These are phyloP conservation scores for Penstemon newberryi DNA, from an alignment of 257 asterid species.

Conservation along the genomic window DNA sequence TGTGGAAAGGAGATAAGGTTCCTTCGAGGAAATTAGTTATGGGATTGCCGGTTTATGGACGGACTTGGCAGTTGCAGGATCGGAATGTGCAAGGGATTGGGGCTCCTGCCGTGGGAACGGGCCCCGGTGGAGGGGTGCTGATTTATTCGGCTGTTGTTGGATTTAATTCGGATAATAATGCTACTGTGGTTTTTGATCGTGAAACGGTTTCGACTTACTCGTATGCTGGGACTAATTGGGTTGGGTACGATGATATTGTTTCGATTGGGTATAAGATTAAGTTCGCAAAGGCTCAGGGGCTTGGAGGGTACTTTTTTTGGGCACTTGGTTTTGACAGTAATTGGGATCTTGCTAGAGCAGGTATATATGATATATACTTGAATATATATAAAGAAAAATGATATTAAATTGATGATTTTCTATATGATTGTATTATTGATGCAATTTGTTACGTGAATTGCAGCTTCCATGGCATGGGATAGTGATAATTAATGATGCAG, in stretches of 20 bases:
- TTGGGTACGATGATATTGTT: constrained; percentile 55
- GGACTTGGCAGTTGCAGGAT: constrained; percentile 63
- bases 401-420: not conserved
- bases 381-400: not conserved
- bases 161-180: constrained; percentile 43
- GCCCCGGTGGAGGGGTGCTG: constrained; percentile 61
- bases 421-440: constrained; percentile 2
- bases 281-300: constrained; percentile 53
- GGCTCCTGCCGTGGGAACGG: constrained; percentile 52
- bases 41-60: constrained; percentile 72
- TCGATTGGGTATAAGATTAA: constrained; percentile 41
- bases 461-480: constrained; percentile 67
- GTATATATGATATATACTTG: constrained; percentile 26
- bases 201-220: constrained; percentile 61
- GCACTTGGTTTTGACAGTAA: constrained; percentile 59
- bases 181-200: constrained; percentile 45
- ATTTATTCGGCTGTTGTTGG: constrained; percentile 36
- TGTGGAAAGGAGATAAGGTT: constrained; percentile 48
- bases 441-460: constrained; percentile 20
- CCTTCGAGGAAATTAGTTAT: constrained; percentile 44
- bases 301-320: constrained; percentile 80
- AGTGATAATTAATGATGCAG: constrained; percentile 35
- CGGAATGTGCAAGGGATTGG: constrained; percentile 54
- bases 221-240: constrained; percentile 52
- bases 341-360: constrained; percentile 63